A percentile compares a stretch with the other conserved stretches of the same genome.
Evolutionary conservation across 768 basidiomycete species (phyloP).

Genomic region (Lyophyllum decastes): DNA sequence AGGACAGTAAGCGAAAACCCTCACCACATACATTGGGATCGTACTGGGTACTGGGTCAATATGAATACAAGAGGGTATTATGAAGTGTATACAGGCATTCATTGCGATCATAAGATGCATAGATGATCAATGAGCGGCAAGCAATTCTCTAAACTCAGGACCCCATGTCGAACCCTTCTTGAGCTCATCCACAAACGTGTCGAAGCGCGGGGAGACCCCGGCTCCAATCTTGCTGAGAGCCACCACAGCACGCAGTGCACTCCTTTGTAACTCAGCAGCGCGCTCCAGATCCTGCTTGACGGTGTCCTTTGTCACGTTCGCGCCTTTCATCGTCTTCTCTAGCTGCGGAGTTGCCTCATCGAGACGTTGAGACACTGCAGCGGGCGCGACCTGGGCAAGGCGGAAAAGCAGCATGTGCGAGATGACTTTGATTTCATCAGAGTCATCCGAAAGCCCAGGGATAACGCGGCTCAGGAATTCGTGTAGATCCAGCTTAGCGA

Average conservation of each 20-base stretch:
- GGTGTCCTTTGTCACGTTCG: slow-evolving; percentile 88
- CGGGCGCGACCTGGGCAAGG: slow-evolving; percentile 83
- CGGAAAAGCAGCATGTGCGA: slow-evolving; percentile 95
- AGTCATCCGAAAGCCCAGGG: slow-evolving; percentile 82
- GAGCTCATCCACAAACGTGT: slow-evolving; percentile 74
- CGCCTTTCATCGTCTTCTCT: slow-evolving; percentile 88
- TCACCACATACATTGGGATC: neutral
- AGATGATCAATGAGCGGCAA: slow-evolving; percentile 17
- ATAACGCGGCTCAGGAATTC: slow-evolving; percentile 83
- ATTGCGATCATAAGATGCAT: neutral
- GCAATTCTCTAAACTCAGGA: slow-evolving; percentile 65
- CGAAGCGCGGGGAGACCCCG: slow-evolving; percentile 73
- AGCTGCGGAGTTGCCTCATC: slow-evolving; percentile 84
- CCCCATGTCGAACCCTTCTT: slow-evolving; percentile 70
- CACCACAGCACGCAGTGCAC: slow-evolving; percentile 84
- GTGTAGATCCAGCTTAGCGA: slow-evolving; percentile 83
- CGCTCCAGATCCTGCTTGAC: slow-evolving; percentile 92
- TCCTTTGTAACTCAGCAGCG: slow-evolving; percentile 88
- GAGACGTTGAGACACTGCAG: slow-evolving; percentile 78
- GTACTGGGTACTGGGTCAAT: neutral
- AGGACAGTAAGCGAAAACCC: neutral
- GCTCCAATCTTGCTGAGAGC: slow-evolving; percentile 78
- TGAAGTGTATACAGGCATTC: neutral
- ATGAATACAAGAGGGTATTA: slow-evolving; percentile 1
- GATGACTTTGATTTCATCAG: slow-evolving; percentile 96